These are phyloP conservation scores for Tulasnella calospora DNA, from an alignment of 768 basidiomycete genomes.

Conservation along the genomic window DNA sequence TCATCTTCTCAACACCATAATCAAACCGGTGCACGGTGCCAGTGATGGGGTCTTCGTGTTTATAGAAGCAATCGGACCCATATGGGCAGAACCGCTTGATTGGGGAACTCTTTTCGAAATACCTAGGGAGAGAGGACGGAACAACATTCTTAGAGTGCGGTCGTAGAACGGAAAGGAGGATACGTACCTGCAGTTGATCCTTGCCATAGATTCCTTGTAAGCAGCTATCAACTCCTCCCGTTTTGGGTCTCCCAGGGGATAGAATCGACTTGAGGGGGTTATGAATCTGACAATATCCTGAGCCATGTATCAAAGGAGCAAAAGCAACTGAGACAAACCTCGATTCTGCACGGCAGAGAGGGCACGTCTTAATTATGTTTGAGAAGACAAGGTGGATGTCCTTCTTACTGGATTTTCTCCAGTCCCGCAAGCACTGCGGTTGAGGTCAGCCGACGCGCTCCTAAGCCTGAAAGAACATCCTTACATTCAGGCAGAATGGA, in stretches of 20 bases:
- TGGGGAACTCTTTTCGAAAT: constrained; percentile 1
- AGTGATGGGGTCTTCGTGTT: constrained; percentile 19
- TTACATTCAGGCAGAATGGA: constrained; percentile 24
- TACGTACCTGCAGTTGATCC: constrained; percentile 26
- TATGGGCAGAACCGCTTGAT: constrained; percentile 17
- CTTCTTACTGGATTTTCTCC: constrained; percentile 21
- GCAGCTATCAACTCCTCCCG: constrained; percentile 20
- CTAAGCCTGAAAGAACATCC: neutral
- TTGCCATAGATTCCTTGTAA: constrained; percentile 23
- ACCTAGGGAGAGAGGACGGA: neutral
- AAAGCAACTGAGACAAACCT: neutral
- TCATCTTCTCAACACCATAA: constrained; percentile 23
- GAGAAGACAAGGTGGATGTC: constrained; percentile 9
- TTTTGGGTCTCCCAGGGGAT: constrained; percentile 15
- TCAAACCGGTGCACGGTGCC: constrained; percentile 16
- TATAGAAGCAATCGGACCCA: constrained; percentile 26
- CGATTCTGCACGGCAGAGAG: constrained; percentile 22
- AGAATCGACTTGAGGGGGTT: constrained; percentile 26
- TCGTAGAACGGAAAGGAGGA: neutral
- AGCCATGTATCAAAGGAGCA: neutral
- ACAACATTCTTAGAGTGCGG: neutral
- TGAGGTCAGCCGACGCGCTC: neutral
- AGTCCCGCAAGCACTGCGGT: constrained; percentile 20
- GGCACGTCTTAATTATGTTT: constrained; percentile 25
- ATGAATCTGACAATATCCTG: neutral